Percentiles rank a stretch among this genome's conserved stretches.
These are phyloP conservation scores for Neocucurbitaria cava DNA, from an alignment of 2,329 filamentous ascomycete genomes.

Conservation along the genomic window DNA sequence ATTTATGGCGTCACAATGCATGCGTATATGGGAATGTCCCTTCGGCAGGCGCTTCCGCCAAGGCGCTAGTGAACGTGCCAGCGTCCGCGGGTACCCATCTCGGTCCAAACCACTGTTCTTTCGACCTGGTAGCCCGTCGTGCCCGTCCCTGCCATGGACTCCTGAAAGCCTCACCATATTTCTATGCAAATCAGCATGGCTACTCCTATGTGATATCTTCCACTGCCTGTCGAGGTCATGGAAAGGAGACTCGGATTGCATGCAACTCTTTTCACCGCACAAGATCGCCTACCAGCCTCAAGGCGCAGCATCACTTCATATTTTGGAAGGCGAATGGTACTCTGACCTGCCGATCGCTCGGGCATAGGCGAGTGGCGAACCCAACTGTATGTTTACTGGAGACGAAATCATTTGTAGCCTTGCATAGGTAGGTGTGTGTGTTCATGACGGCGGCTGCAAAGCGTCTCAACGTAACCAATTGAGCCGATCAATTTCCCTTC, in stretches of 20 bases:
- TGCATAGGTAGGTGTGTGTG: background rate
- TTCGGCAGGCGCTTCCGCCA: background rate
- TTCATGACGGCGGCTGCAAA: background rate
- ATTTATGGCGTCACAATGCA: background rate
- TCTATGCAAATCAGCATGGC: too few species aligned
- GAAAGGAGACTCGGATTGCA: too few species aligned
- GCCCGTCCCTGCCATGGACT: background rate
- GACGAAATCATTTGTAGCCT: background rate
- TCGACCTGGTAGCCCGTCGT: too few species aligned
- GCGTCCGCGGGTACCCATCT: too few species aligned
- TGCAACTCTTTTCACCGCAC: conserved; percentile 1
- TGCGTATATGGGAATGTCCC: background rate
- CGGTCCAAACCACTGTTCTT: too few species aligned
- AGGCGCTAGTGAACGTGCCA: background rate
- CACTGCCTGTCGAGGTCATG: background rate
- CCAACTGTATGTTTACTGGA: background rate
- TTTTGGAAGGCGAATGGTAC: background rate
- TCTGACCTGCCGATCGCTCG: background rate
- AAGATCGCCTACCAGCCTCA: background rate
- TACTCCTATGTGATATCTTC: background rate
- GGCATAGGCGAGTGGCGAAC: background rate
- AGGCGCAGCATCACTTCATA: background rate
- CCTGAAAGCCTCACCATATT: background rate
- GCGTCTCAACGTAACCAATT: background rate
- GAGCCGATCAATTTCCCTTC: background rate